Evolutionary conservation across 257 asterid genomes (phyloP), one percentile per base, ranked within the genome.

Genomic region (Linaria vulgaris): DNA sequence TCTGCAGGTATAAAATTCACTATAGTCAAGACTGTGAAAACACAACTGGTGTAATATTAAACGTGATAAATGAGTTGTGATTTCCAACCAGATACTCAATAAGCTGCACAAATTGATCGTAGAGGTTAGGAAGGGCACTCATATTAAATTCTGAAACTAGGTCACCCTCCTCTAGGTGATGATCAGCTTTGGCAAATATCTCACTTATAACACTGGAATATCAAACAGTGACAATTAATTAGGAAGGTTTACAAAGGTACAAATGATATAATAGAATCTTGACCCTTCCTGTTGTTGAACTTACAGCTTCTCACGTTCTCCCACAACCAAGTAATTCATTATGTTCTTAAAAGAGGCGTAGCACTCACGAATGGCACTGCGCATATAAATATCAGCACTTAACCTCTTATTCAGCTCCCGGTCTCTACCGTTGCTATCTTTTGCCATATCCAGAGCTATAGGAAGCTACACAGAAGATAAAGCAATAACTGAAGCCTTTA

Each of bases 391-490:
- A 72, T 92, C 99, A 20, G 79, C 69, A 55, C 12, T 76, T 82
- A 92, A 74, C 76, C 97, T 84, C 83, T 92, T 92, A 69, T 74
- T 89, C 76, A 92, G 89, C 82, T 92, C 99, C 58, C 84, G 82
- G 69, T 83, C 99, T 78, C 87, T 85, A 44, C 89, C 90, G 60
- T 79, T 83, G 80, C 95, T 76, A 75, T 92, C 97, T 78, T 92
- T 87, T 46, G 99, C 99, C 99, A 92, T 92, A 79, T 89, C 96
- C 67, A 92, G 74, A 61, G 97, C 99, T 74, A 92, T 83, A 25
- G 99, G 99, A 80, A 92, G 90, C 99, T 92, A 72, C 3, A 76
- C 11, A 61, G 62, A 68, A 70, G 56, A 67, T 31, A 64, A 54
- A 34, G n/a, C 13, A 55, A 64, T 17, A 31, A 34, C 48, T 57